Conservation (phyloP, 1,284 basidiomycete genomes). For the Cystobasidium pallidum region DNA sequence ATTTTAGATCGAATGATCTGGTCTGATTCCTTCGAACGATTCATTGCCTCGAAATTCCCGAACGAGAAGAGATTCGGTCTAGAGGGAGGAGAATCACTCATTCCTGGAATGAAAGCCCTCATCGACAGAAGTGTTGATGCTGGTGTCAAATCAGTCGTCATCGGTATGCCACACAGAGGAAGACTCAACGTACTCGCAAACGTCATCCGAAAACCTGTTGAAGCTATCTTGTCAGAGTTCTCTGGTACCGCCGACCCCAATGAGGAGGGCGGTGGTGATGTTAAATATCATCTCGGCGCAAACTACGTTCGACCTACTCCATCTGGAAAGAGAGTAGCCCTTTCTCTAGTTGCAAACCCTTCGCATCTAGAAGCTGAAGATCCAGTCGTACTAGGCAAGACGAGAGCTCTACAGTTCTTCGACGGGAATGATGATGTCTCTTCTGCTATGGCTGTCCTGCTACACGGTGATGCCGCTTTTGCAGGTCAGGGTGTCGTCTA, state of each 20-base stretch:
- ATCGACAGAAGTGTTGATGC: conserved; percentile 97
- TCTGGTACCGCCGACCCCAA: conserved; percentile 70
- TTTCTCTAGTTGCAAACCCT: conserved; percentile 97
- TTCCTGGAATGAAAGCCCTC: conserved; percentile 98
- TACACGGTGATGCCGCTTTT: conserved; percentile 98
- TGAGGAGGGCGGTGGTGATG: conserved; percentile 88
- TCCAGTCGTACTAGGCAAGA: conserved; percentile 97
- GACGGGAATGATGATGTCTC: conserved; percentile 75
- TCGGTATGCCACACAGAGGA: conserved; percentile 99
- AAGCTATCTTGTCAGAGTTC: conserved; percentile 98
- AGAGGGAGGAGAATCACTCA: conserved; percentile 95
- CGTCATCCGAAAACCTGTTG: conserved; percentile 97
- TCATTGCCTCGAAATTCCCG: conserved; percentile 97
- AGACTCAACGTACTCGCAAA: conserved; percentile 97
- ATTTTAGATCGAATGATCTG: conserved; percentile 98
- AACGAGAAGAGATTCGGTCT: conserved; percentile 99
- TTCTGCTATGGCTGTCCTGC: conserved; percentile 88
- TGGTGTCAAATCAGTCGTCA: conserved; percentile 93
- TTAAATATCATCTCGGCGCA: conserved; percentile 98
- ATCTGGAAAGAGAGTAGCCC: conserved; percentile 93
- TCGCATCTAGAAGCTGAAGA: conserved; percentile 98
- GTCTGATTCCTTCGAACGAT: conserved; percentile 99
- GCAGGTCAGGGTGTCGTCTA: conserved; percentile 98
- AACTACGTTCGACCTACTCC: conserved; percentile 99
- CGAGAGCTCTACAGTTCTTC: conserved; percentile 92